Evolutionary conservation across 2,329 filamentous ascomycete species (phyloP), one percentile per base, ranked within the genome.

Genomic region (Cytospora leucostoma): DNA sequence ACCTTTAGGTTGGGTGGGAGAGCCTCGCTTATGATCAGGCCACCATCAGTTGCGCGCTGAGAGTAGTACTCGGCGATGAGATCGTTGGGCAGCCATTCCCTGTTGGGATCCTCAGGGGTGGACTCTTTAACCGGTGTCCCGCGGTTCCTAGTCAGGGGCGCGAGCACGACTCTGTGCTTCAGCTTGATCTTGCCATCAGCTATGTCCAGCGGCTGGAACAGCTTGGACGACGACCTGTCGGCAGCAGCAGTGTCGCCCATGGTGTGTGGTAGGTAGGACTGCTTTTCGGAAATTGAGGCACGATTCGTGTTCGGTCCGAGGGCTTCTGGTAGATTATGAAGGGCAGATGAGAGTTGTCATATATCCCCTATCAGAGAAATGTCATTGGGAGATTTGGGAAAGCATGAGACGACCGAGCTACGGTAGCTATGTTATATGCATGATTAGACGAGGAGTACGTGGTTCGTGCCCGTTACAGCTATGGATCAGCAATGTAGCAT

Each of bases 171-270:
- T 17, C 65, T 62, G 51, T 66, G 65, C 59, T 62, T 56, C 15
- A 66, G 55, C 21, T 59, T 59, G 13, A 60, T 61, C 34, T 47
- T 61, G n/a, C 62, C 62, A 34, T 64, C 56, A 73, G 76, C 67
- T 66, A 78, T 74, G 12, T 65, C 68, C 13, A 76, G 65, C 3
- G 75, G 73, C 59, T 73, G 64, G 56, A 77, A 76, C 15, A 76
- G 69, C 63, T 71, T 59, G 54, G 70, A 69, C 60, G 38, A 40
- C 15, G 40, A 57, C 47, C 62, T 60, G 51, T 66, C 61, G 62
- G 64, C 49, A 52, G 62, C 47, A 40, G 62, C 47, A 40, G 67
- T 56, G 63, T 67, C 40, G 49, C 64, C 61, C 61, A 66, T 61
- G 33, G 12, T 50, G 34, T 10, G 55, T 49, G 11, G 27, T 27